phyloP scores from a whole-genome alignment of 140 eudicot genomes.

The Bidens hawaiensis region DNA sequence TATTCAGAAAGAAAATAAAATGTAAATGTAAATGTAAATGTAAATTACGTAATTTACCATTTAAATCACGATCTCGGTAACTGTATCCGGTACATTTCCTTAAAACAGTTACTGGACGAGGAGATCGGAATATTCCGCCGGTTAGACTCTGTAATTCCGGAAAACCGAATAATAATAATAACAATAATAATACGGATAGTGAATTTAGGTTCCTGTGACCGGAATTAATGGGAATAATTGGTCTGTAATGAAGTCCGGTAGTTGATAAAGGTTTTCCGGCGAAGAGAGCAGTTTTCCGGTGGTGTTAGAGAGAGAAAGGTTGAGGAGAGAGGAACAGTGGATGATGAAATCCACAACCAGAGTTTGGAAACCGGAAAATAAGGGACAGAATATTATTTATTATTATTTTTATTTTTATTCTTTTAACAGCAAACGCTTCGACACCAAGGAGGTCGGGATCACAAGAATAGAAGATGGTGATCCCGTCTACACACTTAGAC shows the following conservation, averaged over 20 bases:
- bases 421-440: too few species aligned
- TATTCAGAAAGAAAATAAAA: neutral
- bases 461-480: too few species aligned
- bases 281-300: constrained; percentile 27
- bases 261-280: constrained; percentile 23
- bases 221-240: neutral
- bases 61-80: constrained; percentile 52
- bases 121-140: constrained; percentile 55
- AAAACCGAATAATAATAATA: constrained; percentile 10
- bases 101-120: constrained; percentile 18
- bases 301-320: constrained; percentile 17
- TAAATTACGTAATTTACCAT: constrained; percentile 51
- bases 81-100: constrained; percentile 53
- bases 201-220: constrained; percentile 1
- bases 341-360: constrained; percentile 42
- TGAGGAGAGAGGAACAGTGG: constrained; percentile 39
- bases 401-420: constrained; percentile 24
- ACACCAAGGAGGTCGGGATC: too few species aligned
- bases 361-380: constrained; percentile 49
- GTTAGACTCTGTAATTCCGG: constrained; percentile 21
- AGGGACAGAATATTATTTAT: constrained; percentile 50
- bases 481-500: too few species aligned
- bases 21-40: too few species aligned
- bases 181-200: neutral
- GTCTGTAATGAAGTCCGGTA: neutral